These are phyloP conservation scores for Leishmania tarentolae DNA, from an alignment of 208 protist species.

Conservation along the genomic window DNA sequence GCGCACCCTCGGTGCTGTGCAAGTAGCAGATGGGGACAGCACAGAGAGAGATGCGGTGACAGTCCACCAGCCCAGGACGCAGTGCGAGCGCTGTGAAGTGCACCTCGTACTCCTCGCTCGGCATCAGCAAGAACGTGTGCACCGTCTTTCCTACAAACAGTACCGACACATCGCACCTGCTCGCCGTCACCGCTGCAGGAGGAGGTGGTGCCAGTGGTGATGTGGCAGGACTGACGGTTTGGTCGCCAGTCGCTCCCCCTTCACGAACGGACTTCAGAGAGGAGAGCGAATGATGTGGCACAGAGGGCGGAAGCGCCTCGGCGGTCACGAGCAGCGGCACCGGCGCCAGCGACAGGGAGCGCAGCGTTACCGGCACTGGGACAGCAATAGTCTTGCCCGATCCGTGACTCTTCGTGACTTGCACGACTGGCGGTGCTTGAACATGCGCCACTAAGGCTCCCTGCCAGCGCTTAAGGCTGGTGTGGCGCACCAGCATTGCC, in stretches of 20 bases:
- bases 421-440: conserved; percentile 33
- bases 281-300: background rate
- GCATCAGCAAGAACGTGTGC: conserved; percentile 66
- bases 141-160: conserved; percentile 70
- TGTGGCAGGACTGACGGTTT: background rate
- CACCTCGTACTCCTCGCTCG: conserved; percentile 57
- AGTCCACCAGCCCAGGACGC: conserved; percentile 66
- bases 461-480: conserved; percentile 52
- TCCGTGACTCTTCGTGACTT: conserved; percentile 6
- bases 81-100: conserved; percentile 64
- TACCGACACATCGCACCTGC: conserved; percentile 32
- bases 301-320: conserved; percentile 25
- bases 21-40: conserved; percentile 44
- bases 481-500: conserved; percentile 39
- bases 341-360: conserved; percentile 66
- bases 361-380: conserved; percentile 42
- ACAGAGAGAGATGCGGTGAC: conserved; percentile 59
- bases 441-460: conserved; percentile 43
- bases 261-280: background rate
- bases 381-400: background rate
- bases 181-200: background rate
- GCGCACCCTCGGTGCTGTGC: conserved; percentile 3
- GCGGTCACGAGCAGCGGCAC: conserved; percentile 68
- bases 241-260: background rate
- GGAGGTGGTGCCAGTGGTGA: background rate